Evolutionary conservation across 257 asterid species (phyloP).

Genomic region (Sherardia arvensis): DNA sequence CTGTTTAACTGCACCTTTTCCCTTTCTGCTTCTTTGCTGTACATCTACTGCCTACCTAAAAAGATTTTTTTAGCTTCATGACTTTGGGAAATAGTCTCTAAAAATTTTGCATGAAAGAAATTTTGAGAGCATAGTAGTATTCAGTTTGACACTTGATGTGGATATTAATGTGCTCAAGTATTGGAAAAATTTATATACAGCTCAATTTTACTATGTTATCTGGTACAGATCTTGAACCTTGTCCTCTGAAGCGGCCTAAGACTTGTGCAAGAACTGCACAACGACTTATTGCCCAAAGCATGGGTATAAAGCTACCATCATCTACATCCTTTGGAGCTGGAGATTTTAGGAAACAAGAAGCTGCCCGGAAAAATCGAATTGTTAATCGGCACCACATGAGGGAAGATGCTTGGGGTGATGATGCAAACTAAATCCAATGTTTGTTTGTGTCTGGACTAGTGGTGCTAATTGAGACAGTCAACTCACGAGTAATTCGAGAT

Average conservation of each 20-base stretch:
- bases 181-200: background rate
- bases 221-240: constrained; percentile 73
- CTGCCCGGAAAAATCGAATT: constrained; percentile 54
- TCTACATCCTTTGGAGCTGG: constrained; percentile 39
- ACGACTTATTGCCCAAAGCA: constrained; percentile 73
- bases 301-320: constrained; percentile 78
- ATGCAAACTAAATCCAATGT: constrained; percentile 15
- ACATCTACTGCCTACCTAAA: background rate
- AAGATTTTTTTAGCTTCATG: background rate
- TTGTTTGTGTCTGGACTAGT: background rate
- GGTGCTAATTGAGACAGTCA: too few relatives aligned
- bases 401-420: constrained; percentile 92
- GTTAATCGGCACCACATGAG: constrained; percentile 62
- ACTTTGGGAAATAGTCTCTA: background rate
- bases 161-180: background rate
- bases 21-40: background rate
- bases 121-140: too few relatives aligned
- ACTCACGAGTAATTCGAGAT: too few relatives aligned
- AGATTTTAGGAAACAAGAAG: constrained; percentile 68
- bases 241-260: constrained; percentile 81
- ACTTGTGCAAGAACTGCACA: constrained; percentile 90
- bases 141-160: too few relatives aligned
- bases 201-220: background rate
- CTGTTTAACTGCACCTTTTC: background rate
- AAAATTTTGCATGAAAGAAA: background rate